phyloP scores from a whole-genome alignment of 495 filamentous ascomycete species.

The Aspergillus incahuasiensis region DNA sequence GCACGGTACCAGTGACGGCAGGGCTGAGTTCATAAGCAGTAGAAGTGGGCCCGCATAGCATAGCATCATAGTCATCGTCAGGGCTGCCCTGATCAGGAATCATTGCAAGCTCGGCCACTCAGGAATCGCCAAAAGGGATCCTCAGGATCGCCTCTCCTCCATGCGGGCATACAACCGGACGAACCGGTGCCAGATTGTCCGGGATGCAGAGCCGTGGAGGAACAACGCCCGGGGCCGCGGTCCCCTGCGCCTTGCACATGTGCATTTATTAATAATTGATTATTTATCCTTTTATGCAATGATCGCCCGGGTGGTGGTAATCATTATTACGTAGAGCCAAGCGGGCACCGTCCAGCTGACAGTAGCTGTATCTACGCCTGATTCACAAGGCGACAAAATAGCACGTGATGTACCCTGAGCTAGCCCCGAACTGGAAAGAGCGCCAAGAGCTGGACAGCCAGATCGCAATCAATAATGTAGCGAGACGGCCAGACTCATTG shows the following conservation, averaged over 20 bases:
- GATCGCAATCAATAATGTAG: slow-evolving; percentile 13
- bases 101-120: not conserved
- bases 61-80: slow-evolving; percentile 1
- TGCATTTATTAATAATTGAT: not conserved
- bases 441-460: slow-evolving; percentile 23
- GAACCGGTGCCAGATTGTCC: not conserved
- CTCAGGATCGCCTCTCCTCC: slow-evolving; percentile 1
- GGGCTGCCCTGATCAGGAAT: slow-evolving; percentile 4
- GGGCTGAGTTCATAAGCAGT: not conserved
- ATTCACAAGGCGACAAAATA: not conserved
- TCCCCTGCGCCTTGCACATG: not conserved
- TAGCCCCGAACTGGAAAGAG: slow-evolving; percentile 6
- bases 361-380: not conserved
- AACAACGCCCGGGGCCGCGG: not conserved
- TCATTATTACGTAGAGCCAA: not conserved
- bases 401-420: slow-evolving; percentile 9
- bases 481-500: slow-evolving; percentile 18
- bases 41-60: not conserved
- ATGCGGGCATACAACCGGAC: not conserved
- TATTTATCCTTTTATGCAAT: not conserved
- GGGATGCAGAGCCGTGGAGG: not conserved
- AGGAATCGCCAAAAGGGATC: not conserved
- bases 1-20: not conserved
- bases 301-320: not conserved
- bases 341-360: not conserved